A percentile compares a stretch with the other conserved stretches of the same genome.
Evolutionary conservation across 768 basidiomycete species (phyloP).

Genomic region (Clathrus columnatus): DNA sequence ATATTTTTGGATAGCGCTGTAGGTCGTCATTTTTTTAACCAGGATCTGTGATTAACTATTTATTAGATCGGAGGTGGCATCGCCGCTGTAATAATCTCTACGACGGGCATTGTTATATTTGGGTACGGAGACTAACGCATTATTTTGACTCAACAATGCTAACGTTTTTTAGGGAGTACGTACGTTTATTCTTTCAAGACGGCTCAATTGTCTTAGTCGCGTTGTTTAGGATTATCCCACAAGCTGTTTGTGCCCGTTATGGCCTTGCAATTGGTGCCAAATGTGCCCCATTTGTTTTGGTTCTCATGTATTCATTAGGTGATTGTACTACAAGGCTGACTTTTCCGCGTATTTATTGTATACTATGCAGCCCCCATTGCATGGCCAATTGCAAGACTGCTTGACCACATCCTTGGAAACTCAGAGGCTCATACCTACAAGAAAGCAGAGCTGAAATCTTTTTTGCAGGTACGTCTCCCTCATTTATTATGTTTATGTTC

Average conservation of each 20-base stretch:
- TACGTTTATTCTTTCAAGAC: neutral
- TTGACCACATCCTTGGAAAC: constrained; percentile 73
- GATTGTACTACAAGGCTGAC: constrained; percentile 13
- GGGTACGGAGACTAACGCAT: constrained; percentile 43
- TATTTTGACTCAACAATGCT: constrained; percentile 33
- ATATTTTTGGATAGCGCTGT: constrained; percentile 73
- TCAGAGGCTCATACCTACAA: constrained; percentile 64
- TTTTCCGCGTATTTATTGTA: neutral
- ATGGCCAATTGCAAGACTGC: constrained; percentile 57
- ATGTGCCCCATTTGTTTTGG: constrained; percentile 67
- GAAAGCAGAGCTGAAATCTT: constrained; percentile 71
- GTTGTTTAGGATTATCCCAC: constrained; percentile 50
- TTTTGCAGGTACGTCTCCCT: constrained; percentile 34
- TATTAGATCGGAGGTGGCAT: constrained; percentile 55
- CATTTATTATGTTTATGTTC: neutral
- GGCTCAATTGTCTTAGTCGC: constrained; percentile 22
- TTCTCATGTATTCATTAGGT: constrained; percentile 60
- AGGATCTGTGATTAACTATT: neutral
- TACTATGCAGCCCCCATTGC: constrained; percentile 57
- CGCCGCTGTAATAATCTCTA: constrained; percentile 71
- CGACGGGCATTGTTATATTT: constrained; percentile 73
- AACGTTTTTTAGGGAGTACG: constrained; percentile 30
- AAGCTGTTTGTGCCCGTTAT: constrained; percentile 70
- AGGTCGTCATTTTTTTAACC: constrained; percentile 8
- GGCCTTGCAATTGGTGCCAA: constrained; percentile 74